These are phyloP conservation scores for Ophiocordyceps sinensis DNA, from an alignment of 2,329 filamentous ascomycete genomes.

Conservation along the genomic window DNA sequence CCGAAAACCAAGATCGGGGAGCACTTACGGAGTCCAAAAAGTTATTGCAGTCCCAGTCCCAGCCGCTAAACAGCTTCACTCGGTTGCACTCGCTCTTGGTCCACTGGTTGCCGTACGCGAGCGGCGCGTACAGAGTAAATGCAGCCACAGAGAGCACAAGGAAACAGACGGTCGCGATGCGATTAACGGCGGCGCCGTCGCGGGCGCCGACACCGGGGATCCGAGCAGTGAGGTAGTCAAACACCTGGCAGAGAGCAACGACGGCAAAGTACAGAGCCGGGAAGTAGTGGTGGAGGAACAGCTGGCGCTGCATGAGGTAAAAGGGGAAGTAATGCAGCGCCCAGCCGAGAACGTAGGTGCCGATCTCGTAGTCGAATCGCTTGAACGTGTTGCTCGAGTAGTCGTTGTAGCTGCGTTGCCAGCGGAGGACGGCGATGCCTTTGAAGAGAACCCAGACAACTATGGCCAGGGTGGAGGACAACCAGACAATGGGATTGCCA, in stretches of 20 bases:
- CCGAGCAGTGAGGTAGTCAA: slow-evolving; percentile 71
- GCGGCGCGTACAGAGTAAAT: slow-evolving; percentile 74
- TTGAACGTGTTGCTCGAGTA: slow-evolving; percentile 76
- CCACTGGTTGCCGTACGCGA: slow-evolving; percentile 90
- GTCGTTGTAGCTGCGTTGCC: slow-evolving; percentile 87
- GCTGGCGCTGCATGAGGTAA: slow-evolving; percentile 92
- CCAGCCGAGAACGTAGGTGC: slow-evolving; percentile 82
- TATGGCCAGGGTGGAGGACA: slow-evolving; percentile 68
- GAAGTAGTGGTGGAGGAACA: slow-evolving; percentile 98
- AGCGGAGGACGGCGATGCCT: slow-evolving; percentile 71
- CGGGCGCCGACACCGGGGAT: slow-evolving; percentile 53
- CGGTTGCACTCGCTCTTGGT: slow-evolving; percentile 75
- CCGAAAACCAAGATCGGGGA: slow-evolving; percentile 3
- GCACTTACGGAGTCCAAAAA: slow-evolving; percentile 74
- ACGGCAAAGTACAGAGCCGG: slow-evolving; percentile 93
- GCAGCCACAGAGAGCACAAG: slow-evolving; percentile 58
- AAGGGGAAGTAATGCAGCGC: slow-evolving; percentile 98
- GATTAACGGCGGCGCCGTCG: slow-evolving; percentile 55
- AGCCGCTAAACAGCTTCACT: slow-evolving; percentile 74
- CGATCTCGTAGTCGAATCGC: slow-evolving; percentile 95
- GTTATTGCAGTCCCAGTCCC: slow-evolving; percentile 98
- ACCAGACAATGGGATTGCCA: slow-evolving; percentile 93
- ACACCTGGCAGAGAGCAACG: slow-evolving; percentile 74
- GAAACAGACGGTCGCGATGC: slow-evolving; percentile 57
- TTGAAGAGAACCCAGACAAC: slow-evolving; percentile 72